Evolutionary conservation across 495 filamentous ascomycete species (phyloP).

Genomic region (Rhizodiscina lignyota): DNA sequence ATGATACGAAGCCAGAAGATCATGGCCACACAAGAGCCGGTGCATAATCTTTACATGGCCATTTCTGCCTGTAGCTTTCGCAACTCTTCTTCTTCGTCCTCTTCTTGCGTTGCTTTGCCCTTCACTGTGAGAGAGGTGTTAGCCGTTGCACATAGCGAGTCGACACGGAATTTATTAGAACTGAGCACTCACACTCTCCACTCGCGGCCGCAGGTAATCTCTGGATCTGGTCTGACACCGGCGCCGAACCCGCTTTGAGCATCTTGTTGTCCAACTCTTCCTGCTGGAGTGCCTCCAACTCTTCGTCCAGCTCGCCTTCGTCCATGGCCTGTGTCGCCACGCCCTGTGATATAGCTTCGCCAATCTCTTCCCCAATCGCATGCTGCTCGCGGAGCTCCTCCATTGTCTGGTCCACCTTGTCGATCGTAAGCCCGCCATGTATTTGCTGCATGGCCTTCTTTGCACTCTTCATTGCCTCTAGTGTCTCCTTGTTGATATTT

Average conservation of each 20-base stretch:
- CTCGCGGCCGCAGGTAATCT: slow-evolving; percentile 55
- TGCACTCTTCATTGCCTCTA: slow-evolving; percentile 84
- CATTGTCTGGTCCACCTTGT: slow-evolving; percentile 92
- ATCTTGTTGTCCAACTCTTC: slow-evolving; percentile 80
- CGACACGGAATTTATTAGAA: background rate
- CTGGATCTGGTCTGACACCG: slow-evolving; percentile 51
- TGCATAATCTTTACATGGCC: slow-evolving; percentile 95
- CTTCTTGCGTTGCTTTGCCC: slow-evolving; percentile 54
- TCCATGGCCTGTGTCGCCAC: slow-evolving; percentile 58
- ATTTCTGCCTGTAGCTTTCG: slow-evolving; percentile 91
- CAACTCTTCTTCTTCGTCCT: slow-evolving; percentile 92
- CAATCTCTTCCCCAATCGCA: slow-evolving; percentile 82
- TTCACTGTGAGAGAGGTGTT: slow-evolving; percentile 14
- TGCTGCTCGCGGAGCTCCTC: slow-evolving; percentile 87
- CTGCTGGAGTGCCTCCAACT: slow-evolving; percentile 71
- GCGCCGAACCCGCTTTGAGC: slow-evolving; percentile 70
- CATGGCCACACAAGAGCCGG: no score
- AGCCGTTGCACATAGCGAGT: background rate
- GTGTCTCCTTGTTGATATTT: slow-evolving; percentile 95
- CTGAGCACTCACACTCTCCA: slow-evolving; percentile 62
- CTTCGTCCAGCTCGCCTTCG: slow-evolving; percentile 68
- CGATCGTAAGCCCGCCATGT: slow-evolving; percentile 74
- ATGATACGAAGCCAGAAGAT: no score
- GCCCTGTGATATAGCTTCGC: slow-evolving; percentile 58
- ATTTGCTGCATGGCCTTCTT: slow-evolving; percentile 80